Base-by-base conservation (phyloP, 768 basidiomycete species). In the Pleurotus cornucopiae region DNA sequence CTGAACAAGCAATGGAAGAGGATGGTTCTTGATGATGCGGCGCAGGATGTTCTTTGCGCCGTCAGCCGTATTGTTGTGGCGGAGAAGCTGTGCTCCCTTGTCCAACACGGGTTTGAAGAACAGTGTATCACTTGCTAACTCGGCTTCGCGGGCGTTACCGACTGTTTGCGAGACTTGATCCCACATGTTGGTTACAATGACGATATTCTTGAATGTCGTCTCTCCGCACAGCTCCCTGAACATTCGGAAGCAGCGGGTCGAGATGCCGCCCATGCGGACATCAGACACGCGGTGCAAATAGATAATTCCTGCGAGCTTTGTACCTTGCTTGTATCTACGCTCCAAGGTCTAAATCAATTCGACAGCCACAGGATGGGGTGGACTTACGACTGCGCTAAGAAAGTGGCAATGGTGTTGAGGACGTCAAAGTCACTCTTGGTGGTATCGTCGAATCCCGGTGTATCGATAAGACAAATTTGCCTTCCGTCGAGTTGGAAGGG, bases 61-160 rank as follows among this genome's bases (percentile, higher is more conserved):
- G 2, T 63, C 46, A 20, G 63, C 7, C 20, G 71, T 74, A 47
- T 73, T 73, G 39, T 66, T 56, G 55, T 82, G 77, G 16, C 81
- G 78, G 16, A 71, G 60, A 6, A 83, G 58, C 6, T 64, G 62
- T 0, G 81, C 80, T 18, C 80, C 78, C 62, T 77, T 78, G 23
- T 78, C 75, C 6, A 83, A 66, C 2, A 74, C 80, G 5, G 76
- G 71, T 56, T 81, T 79, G 69, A 82, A 84, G 65, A 82, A 84
- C 34, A 72, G 70, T 56, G 69, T 68, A 41, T 69, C 67, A 9
- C 59, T 60, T 2, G 58, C 60, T 5, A 84, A 74, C 60, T 82
- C 81, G 1, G 53, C 55, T 60, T 84, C 82, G 21, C 82, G 71
- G 2, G 66, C 67, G 56, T 70, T 61, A 1, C 73, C 76, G 18